Evolutionary conservation across 2,329 filamentous ascomycete genomes (phyloP), one percentile per base, ranked within the genome.

Genomic region (Fusarium sp.): DNA sequence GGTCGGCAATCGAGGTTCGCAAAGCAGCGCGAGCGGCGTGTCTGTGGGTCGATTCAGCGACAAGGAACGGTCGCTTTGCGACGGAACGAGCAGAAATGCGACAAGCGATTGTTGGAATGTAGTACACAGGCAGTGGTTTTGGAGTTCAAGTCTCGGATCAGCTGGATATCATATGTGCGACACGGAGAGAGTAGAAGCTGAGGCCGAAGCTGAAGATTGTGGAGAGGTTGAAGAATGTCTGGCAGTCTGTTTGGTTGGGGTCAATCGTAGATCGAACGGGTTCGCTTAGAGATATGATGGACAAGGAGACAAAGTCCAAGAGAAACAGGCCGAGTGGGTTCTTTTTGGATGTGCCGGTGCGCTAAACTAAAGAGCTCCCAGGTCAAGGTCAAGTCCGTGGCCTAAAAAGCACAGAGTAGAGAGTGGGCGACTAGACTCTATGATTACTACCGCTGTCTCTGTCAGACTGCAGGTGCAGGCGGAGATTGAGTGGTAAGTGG

Each of bases 231-330:
- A 69, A 67, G 48, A 53, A 51, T 60, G 50, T 51, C 51, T 54
- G 47, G 49, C 30, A 14, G 30, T 33, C 30, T 33, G 7, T 7
- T 51, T 58, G 65, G 58, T 67, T 62, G 54, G 62, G 56, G 56
- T 52, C 56, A 52, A 54, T 67, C 62, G 49, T 45, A 62, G 66
- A 70, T 70, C 66, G 66, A n/a, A n/a, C 35, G 35, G 35, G 65
- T 53, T 65, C 46, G 51, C 53, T 60, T 55, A 49, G 40, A 62
- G 46, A 56, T 50, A 69, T 67, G 66, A 65, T 62, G 50, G 56
- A 60, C 56, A 68, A 67, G 60, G 58, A 62, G 58, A 47, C 51
- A 37, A 64, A 57, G 56, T 57, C 56, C 40, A 56, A 49, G 40
- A 59, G 41, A 51, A 45, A 53, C 37, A 37, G 55, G 48, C 51